phyloP scores from a whole-genome alignment of 495 filamentous ascomycete species.

The Venustampulla echinocandica region DNA sequence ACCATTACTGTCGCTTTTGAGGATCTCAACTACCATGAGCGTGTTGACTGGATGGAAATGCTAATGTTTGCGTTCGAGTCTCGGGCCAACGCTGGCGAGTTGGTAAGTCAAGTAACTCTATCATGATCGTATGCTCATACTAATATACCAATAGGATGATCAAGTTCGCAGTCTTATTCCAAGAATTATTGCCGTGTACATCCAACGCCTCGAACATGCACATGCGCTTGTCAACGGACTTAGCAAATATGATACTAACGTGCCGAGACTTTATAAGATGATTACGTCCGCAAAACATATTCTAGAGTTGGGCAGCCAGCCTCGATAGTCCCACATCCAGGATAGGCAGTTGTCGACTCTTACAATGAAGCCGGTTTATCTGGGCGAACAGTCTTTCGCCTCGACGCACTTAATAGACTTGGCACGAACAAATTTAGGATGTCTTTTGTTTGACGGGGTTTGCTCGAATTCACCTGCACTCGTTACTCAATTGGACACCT shows the following conservation, averaged over 20 bases:
- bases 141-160: constrained; percentile 47
- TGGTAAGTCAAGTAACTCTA: constrained; percentile 35
- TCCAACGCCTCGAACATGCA: constrained; percentile 59
- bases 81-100: constrained; percentile 17
- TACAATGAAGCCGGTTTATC: too few species aligned
- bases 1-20: constrained; percentile 67
- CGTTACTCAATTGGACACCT: too few species aligned
- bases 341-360: too few species aligned
- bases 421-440: too few species aligned
- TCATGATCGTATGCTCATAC: constrained; percentile 3
- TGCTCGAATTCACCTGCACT: too few species aligned
- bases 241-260: constrained; percentile 50
- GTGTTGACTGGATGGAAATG: constrained; percentile 70
- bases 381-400: too few species aligned
- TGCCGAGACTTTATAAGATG: constrained; percentile 56
- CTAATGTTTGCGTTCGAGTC: constrained; percentile 46
- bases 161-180: constrained; percentile 67
- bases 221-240: constrained; percentile 58
- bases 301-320: too few species aligned
- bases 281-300: constrained; percentile 23
- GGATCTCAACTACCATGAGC: constrained; percentile 49
- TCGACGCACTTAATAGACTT: too few species aligned
- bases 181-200: constrained; percentile 63
- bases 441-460: too few species aligned
- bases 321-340: too few species aligned